These are phyloP conservation scores for Erigeron philadelphicus DNA, from an alignment of 140 eudicot genomes.

Conservation along the genomic window DNA sequence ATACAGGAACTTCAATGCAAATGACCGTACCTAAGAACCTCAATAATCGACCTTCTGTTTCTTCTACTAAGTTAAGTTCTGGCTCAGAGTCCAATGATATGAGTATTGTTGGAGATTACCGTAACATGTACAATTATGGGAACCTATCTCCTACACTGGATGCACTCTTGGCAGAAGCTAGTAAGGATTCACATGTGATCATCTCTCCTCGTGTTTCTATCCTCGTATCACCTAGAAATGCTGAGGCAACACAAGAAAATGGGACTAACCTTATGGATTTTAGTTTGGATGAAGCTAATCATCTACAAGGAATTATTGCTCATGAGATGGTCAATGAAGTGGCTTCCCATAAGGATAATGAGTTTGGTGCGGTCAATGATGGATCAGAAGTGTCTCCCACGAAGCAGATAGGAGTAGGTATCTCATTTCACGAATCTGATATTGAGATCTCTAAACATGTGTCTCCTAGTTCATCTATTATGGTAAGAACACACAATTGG, in stretches of 20 bases:
- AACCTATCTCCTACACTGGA: conserved; percentile 65
- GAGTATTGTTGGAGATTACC: conserved; percentile 75
- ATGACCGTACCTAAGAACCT: conserved; percentile 56
- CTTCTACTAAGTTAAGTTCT: conserved; percentile 33
- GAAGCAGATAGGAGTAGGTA: conserved; percentile 16
- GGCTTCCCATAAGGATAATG: conserved; percentile 24
- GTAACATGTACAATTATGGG: conserved; percentile 56
- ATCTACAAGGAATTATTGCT: conserved; percentile 10
- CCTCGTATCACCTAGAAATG: conserved; percentile 27
- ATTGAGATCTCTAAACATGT: conserved; percentile 23
- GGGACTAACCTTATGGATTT: conserved; percentile 25
- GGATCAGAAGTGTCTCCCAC: conserved; percentile 20
- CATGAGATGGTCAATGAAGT: conserved; percentile 27
- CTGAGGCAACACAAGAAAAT: conserved; percentile 27
- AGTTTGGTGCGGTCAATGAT: conserved; percentile 25
- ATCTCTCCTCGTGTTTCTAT: conserved; percentile 17
- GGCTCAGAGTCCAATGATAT: conserved; percentile 61
- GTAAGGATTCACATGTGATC: conserved; percentile 36
- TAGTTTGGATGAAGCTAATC: conserved; percentile 26
- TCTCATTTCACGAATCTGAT: conserved; percentile 24
- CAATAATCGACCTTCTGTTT: conserved; percentile 28
- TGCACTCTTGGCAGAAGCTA: conserved; percentile 57
- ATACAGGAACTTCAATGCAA: conserved; percentile 52
- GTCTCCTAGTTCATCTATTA: conserved; percentile 26
- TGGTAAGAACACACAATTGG: conserved; percentile 33